Evolutionary conservation across 2,329 filamentous ascomycete species (phyloP).

Genomic region (Curvularia verruculosa): DNA sequence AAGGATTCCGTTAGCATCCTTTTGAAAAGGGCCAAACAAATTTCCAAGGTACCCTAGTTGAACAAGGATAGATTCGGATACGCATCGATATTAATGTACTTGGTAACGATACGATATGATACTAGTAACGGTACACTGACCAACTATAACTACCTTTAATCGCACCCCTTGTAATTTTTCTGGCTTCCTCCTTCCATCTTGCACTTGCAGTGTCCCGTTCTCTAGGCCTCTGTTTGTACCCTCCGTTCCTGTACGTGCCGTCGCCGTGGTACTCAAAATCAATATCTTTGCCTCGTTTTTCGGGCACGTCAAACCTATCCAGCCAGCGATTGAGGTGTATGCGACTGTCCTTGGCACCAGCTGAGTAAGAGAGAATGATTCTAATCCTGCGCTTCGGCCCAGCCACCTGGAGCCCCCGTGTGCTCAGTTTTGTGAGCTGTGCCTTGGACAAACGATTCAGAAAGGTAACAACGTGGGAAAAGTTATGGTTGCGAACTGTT

Average conservation of each 20-base stretch:
- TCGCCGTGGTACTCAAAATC: conserved; percentile 11
- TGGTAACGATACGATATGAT: background rate
- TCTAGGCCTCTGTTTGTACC: conserved; percentile 10
- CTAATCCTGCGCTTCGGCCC: conserved; percentile 9
- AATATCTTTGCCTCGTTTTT: conserved; percentile 14
- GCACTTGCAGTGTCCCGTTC: background rate
- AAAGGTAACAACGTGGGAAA: conserved; percentile 24
- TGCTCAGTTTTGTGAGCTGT: conserved; percentile 10
- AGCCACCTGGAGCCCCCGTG: background rate
- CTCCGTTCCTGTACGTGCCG: conserved; percentile 5
- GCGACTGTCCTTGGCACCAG: conserved; percentile 11
- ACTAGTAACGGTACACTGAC: background rate
- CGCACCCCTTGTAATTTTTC: background rate
- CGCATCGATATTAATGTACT: background rate
- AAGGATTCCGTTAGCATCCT: background rate
- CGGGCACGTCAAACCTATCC: conserved; percentile 14
- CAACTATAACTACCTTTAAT: background rate
- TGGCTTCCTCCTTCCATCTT: conserved; percentile 7
- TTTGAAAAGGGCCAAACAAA: background rate
- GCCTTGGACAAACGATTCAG: conserved; percentile 22
- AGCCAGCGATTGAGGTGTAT: conserved; percentile 20
- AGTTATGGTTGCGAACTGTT: conserved; percentile 26
- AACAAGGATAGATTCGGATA: background rate
- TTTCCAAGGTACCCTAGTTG: background rate
- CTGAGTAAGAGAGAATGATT: conserved; percentile 12